phyloP scores from a whole-genome alignment of 2,329 filamentous ascomycete genomes.

The Zelopaecilomyces penicillatus region DNA sequence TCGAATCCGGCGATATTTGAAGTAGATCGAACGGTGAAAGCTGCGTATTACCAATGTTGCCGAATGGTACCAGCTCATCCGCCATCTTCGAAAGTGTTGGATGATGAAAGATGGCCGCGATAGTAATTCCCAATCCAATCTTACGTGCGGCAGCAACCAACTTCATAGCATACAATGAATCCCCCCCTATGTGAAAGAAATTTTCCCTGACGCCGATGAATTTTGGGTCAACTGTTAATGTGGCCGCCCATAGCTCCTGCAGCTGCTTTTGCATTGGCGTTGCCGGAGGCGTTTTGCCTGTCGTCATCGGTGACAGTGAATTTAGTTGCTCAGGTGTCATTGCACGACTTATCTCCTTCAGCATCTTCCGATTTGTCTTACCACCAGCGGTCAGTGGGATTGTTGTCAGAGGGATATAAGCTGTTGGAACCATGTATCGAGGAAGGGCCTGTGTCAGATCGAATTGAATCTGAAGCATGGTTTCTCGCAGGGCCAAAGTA shows the following conservation, averaged over 20 bases:
- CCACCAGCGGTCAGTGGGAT: slow-evolving; percentile 11
- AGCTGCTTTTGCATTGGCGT: background rate
- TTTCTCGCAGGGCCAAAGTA: background rate
- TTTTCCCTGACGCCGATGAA: slow-evolving; percentile 22
- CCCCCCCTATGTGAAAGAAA: slow-evolving; percentile 35
- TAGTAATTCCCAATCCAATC: slow-evolving; percentile 5
- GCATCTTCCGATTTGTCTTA: slow-evolving; percentile 10
- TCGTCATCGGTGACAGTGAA: background rate
- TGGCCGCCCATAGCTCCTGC: background rate
- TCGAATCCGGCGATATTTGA: background rate
- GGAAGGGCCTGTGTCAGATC: slow-evolving; percentile 7
- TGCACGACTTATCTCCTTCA: slow-evolving; percentile 6
- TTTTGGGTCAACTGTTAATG: background rate
- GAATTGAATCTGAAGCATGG: background rate
- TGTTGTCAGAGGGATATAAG: slow-evolving; percentile 8
- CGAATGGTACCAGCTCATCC: background rate
- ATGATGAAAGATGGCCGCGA: slow-evolving; percentile 8
- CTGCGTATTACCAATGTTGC: background rate
- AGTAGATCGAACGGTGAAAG: background rate
- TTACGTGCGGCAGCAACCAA: slow-evolving; percentile 28
- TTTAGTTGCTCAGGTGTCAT: background rate
- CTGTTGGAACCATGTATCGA: slow-evolving; percentile 13
- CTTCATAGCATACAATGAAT: slow-evolving; percentile 37
- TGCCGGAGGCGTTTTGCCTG: background rate
- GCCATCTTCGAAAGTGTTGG: background rate